Conservation (phyloP, 2,329 filamentous ascomycete genomes). For the Phaeoacremonium minimum region DNA sequence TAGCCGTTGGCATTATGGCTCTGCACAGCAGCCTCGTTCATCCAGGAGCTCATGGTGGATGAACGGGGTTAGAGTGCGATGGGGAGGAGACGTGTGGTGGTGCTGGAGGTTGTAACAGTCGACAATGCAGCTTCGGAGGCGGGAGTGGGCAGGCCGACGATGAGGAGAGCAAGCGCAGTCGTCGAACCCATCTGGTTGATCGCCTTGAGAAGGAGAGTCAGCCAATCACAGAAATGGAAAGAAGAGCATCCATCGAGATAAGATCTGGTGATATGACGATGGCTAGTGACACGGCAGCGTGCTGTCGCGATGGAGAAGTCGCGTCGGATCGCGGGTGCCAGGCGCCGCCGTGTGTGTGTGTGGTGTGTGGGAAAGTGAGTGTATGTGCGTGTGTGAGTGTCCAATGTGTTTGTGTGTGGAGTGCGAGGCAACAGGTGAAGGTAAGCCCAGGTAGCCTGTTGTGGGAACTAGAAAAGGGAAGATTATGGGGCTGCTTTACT, state of each 20-base stretch:
- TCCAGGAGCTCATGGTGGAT: slow-evolving; percentile 67
- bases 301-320: slow-evolving; percentile 41
- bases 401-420: not conserved
- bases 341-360: not conserved
- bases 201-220: slow-evolving; percentile 24
- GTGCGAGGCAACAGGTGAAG: no score
- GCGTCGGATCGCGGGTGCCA: slow-evolving; percentile 35
- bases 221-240: slow-evolving; percentile 32
- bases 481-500: no score
- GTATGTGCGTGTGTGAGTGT: not conserved
- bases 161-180: slow-evolving; percentile 6
- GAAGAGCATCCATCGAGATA: slow-evolving; percentile 38
- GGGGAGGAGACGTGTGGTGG: slow-evolving; percentile 4
- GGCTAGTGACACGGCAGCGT: slow-evolving; percentile 41
- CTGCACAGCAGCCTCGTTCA: slow-evolving; percentile 64
- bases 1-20: slow-evolving; percentile 67
- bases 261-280: slow-evolving; percentile 24
- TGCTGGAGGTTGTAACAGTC: slow-evolving; percentile 13
- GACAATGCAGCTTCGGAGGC: no score
- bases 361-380: not conserved
- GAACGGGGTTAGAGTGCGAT: slow-evolving; percentile 10
- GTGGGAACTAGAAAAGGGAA: no score
- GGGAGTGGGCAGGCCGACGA: not conserved
- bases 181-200: slow-evolving; percentile 41
- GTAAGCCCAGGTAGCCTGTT: no score